Conservation (phyloP, 2,329 filamentous ascomycete species). For the Rhexocercosporidium sp. region DNA sequence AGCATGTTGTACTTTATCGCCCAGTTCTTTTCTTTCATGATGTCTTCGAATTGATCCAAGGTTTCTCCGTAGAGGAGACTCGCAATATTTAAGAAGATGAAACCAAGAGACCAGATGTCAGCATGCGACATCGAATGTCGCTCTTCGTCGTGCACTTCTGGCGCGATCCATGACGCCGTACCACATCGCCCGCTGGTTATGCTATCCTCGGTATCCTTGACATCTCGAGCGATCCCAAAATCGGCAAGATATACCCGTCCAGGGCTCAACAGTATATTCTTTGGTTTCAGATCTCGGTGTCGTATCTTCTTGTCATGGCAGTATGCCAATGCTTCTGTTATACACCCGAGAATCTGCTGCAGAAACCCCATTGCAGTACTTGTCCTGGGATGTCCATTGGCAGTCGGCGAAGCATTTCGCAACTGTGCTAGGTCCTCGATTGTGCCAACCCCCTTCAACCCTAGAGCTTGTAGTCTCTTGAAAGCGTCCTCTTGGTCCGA, state of each 20-base stretch:
- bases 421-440: slow-evolving; percentile 23
- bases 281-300: slow-evolving; percentile 55
- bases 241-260: slow-evolving; percentile 54
- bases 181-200: slow-evolving; percentile 48
- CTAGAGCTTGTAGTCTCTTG: slow-evolving; percentile 46
- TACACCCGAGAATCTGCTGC: slow-evolving; percentile 50
- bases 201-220: slow-evolving; percentile 51
- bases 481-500: slow-evolving; percentile 47
- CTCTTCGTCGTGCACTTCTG: slow-evolving; percentile 48
- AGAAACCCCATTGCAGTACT: slow-evolving; percentile 47
- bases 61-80: slow-evolving; percentile 50
- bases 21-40: slow-evolving; percentile 41
- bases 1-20: slow-evolving; percentile 43
- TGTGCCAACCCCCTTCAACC: slow-evolving; percentile 44
- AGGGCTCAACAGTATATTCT: slow-evolving; percentile 53
- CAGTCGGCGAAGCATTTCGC: slow-evolving; percentile 20
- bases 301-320: slow-evolving; percentile 46
- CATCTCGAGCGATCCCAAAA: slow-evolving; percentile 55
- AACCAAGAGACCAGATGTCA: slow-evolving; percentile 54
- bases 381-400: slow-evolving; percentile 31
- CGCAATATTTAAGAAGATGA: slow-evolving; percentile 52
- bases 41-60: slow-evolving; percentile 47
- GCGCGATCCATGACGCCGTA: slow-evolving; percentile 52
- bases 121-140: slow-evolving; percentile 52
- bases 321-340: slow-evolving; percentile 40